These are phyloP conservation scores for Gentiana straminea DNA, from an alignment of 257 asterid species.

Conservation along the genomic window DNA sequence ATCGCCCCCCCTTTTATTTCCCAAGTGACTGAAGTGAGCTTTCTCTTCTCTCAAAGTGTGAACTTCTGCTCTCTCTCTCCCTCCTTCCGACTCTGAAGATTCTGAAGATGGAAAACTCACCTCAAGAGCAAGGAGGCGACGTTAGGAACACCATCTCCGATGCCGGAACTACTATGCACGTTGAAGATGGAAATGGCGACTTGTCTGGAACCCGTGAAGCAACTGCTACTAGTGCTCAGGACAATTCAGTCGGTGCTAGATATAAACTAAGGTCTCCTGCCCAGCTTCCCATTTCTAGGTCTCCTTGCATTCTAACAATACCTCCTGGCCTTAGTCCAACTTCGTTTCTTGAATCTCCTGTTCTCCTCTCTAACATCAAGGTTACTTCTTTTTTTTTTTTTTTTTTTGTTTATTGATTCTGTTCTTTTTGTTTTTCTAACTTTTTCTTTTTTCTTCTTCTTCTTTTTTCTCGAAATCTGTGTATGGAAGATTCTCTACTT, in stretches of 20 bases:
- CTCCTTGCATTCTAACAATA: constrained; percentile 55
- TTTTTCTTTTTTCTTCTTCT: not conserved
- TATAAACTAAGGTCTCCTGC: constrained; percentile 92
- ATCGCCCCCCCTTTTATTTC: constrained; percentile 1
- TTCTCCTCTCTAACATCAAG: constrained; percentile 89
- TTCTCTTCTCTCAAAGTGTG: not conserved
- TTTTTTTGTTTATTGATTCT: too few species aligned
- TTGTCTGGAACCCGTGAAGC: constrained; percentile 1
- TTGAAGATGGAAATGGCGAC: constrained; percentile 2
- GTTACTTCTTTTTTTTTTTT: constrained; percentile 13
- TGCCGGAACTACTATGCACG: constrained; percentile 1
- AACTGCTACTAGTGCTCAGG: constrained; percentile 1
- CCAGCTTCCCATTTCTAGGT: constrained; percentile 96
- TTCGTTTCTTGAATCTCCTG: constrained; percentile 91
- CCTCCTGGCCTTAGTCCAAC: constrained; percentile 98
- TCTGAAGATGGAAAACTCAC: constrained; percentile 2
- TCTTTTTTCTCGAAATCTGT: not conserved
- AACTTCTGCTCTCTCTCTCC: not conserved
- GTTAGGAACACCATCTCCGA: not conserved
- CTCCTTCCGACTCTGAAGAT: constrained; percentile 1
- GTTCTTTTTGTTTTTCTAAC: not conserved
- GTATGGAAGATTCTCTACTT: not conserved
- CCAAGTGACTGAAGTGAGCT: too few species aligned
- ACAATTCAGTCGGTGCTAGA: constrained; percentile 29
- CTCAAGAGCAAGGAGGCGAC: constrained; percentile 8